Conservation (phyloP, 371 early-diverging fungal genomes). For the Mucor lusitanicus region DNA sequence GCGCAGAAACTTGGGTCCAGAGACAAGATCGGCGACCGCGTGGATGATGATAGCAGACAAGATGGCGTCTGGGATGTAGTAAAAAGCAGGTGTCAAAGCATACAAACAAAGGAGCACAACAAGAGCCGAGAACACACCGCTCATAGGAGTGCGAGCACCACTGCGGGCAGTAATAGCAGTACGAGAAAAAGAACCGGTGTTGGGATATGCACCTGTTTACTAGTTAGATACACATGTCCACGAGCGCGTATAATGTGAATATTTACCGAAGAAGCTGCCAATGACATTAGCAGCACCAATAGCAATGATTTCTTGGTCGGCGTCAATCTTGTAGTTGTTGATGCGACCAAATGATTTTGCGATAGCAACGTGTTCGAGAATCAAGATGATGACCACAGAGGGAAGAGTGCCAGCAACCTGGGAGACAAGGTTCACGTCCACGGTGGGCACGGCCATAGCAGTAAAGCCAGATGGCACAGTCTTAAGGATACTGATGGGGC, state of each 20-base stretch:
- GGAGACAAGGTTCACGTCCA: slow-evolving; percentile 40
- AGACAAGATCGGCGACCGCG: slow-evolving; percentile 63
- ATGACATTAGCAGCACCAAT: slow-evolving; percentile 80
- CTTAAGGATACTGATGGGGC: slow-evolving; percentile 58
- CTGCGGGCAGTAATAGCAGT: slow-evolving; percentile 80
- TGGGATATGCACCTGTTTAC: slow-evolving; percentile 70
- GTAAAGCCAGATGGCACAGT: slow-evolving; percentile 71
- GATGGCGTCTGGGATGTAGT: slow-evolving; percentile 80
- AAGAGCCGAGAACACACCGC: slow-evolving; percentile 72
- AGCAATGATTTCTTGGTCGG: slow-evolving; percentile 86
- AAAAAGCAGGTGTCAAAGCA: slow-evolving; percentile 78
- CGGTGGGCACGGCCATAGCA: slow-evolving; percentile 50
- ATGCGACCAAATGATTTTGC: slow-evolving; percentile 71
- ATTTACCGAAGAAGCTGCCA: slow-evolving; percentile 76
- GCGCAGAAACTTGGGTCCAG: slow-evolving; percentile 31
- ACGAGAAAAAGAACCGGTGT: slow-evolving; percentile 89
- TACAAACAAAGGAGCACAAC: slow-evolving; percentile 81
- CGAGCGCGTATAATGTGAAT: not conserved
- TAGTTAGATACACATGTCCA: not conserved
- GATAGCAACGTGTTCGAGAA: slow-evolving; percentile 84
- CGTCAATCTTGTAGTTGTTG: slow-evolving; percentile 53
- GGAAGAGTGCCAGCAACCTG: slow-evolving; percentile 50
- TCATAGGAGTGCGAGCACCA: slow-evolving; percentile 81
- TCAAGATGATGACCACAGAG: slow-evolving; percentile 68
- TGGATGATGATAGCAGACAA: slow-evolving; percentile 81